These are phyloP conservation scores for Chaetomiaceae sp. DNA, from an alignment of 2,329 filamentous ascomycete genomes.

Conservation along the genomic window DNA sequence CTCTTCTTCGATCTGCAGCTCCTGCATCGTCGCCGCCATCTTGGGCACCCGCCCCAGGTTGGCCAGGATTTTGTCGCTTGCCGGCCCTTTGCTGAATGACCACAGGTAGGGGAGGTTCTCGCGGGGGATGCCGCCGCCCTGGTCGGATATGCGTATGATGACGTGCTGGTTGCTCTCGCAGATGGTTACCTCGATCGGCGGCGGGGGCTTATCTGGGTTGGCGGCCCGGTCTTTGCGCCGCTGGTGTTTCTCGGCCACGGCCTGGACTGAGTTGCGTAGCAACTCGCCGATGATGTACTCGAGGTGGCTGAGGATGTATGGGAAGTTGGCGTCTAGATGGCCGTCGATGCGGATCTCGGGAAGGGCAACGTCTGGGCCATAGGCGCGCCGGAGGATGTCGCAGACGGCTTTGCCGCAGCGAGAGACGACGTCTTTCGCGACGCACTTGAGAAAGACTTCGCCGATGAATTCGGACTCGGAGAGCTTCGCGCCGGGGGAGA, in stretches of 20 bases:
- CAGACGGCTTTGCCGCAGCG: conserved; percentile 73
- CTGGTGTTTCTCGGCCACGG: conserved; percentile 71
- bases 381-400: conserved; percentile 68
- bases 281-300: conserved; percentile 98
- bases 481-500: conserved; percentile 74
- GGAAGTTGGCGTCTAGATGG: conserved; percentile 84
- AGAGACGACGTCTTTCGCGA: conserved; percentile 82
- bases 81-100: conserved; percentile 93
- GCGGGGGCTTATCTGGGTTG: conserved; percentile 37
- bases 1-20: conserved; percentile 51
- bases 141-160: conserved; percentile 93
- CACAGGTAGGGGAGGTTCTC: conserved; percentile 86
- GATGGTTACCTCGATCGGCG: conserved; percentile 88
- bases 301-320: conserved; percentile 91
- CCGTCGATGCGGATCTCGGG: conserved; percentile 81
- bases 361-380: conserved; percentile 64
- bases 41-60: conserved; percentile 84
- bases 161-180: conserved; percentile 93
- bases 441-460: conserved; percentile 90
- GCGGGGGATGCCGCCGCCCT: conserved; percentile 83
- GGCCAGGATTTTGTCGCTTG: conserved; percentile 69
- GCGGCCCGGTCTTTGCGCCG: conserved; percentile 28
- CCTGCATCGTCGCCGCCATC: conserved; percentile 90
- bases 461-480: conserved; percentile 81
- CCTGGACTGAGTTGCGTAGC: conserved; percentile 89